Percentiles rank a stretch among this genome's conserved stretches.
Conservation (phyloP, 1,284 basidiomycete genomes). For the Exobasidium cylindrosporum region DNA sequence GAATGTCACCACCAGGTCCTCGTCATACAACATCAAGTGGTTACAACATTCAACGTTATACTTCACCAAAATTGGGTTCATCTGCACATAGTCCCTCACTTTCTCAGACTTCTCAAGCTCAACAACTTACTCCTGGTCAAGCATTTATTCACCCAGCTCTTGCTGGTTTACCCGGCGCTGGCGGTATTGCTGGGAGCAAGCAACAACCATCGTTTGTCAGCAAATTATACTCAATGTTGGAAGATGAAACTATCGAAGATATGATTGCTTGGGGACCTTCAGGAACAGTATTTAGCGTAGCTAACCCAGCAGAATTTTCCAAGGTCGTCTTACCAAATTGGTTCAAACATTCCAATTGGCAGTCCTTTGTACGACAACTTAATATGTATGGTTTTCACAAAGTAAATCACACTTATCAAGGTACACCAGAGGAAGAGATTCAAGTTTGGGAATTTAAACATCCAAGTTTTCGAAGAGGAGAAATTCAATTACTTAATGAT, state of each 20-base stretch:
- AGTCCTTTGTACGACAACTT: constrained; percentile 49
- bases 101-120: not conserved
- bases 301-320: constrained; percentile 47
- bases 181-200: constrained; percentile 38
- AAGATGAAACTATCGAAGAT: constrained; percentile 39
- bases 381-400: constrained; percentile 51
- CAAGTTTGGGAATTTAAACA: constrained; percentile 51
- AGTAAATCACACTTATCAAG: constrained; percentile 48
- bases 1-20: not conserved
- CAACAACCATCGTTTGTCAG: constrained; percentile 47
- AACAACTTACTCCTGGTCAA: constrained; percentile 20
- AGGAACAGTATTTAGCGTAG: constrained; percentile 44
- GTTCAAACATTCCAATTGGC: constrained; percentile 54
- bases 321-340: constrained; percentile 43
- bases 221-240: constrained; percentile 51
- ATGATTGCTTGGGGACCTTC: constrained; percentile 42
- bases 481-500: constrained; percentile 38
- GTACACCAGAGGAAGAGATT: constrained; percentile 38
- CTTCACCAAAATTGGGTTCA: not conserved
- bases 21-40: not conserved
- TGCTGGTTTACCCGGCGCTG: constrained; percentile 37
- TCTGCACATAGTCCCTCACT: not conserved
- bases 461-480: constrained; percentile 40
- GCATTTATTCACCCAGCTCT: constrained; percentile 41
- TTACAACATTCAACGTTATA: not conserved